A percentile compares a stretch with the other conserved stretches of the same genome.
phyloP scores from a whole-genome alignment of 2,329 filamentous ascomycete species.

The Botrytis fragariae region DNA sequence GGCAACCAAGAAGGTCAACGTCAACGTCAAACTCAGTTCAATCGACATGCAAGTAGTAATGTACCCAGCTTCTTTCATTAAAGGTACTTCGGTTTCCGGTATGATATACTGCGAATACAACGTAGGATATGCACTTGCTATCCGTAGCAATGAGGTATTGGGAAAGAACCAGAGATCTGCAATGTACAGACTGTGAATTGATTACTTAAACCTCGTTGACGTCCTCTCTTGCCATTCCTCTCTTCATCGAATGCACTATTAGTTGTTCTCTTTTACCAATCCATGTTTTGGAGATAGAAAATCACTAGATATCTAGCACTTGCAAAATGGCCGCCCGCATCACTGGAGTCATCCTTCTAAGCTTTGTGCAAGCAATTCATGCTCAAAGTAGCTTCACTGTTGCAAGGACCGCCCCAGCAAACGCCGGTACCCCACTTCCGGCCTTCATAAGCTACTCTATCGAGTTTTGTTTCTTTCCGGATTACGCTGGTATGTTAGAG shows the following conservation, averaged over 20 bases:
- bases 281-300: not conserved
- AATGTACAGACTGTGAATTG: not conserved
- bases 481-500: conserved; percentile 36
- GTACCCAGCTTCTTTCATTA: not conserved
- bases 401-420: conserved; percentile 22
- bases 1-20: not conserved
- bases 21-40: not conserved
- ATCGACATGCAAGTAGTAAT: not conserved
- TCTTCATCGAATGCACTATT: not conserved
- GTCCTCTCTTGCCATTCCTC: not conserved
- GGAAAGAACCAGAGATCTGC: conserved; percentile 1
- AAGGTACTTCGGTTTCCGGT: not conserved
- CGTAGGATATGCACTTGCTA: conserved; percentile 13
- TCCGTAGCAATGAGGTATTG: conserved; percentile 11
- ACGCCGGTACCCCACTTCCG: conserved; percentile 35
- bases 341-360: conserved; percentile 1
- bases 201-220: conserved; percentile 8
- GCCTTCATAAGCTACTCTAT: conserved; percentile 53
- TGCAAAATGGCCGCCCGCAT: conserved; percentile 4
- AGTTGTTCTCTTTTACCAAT: not conserved
- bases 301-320: not conserved
- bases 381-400: conserved; percentile 16
- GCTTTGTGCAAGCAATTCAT: conserved; percentile 7
- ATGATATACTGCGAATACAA: conserved; percentile 11
- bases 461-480: conserved; percentile 52